These are phyloP conservation scores for Pseudocercospora musae DNA, from an alignment of 2,329 filamentous ascomycete genomes.

Conservation along the genomic window DNA sequence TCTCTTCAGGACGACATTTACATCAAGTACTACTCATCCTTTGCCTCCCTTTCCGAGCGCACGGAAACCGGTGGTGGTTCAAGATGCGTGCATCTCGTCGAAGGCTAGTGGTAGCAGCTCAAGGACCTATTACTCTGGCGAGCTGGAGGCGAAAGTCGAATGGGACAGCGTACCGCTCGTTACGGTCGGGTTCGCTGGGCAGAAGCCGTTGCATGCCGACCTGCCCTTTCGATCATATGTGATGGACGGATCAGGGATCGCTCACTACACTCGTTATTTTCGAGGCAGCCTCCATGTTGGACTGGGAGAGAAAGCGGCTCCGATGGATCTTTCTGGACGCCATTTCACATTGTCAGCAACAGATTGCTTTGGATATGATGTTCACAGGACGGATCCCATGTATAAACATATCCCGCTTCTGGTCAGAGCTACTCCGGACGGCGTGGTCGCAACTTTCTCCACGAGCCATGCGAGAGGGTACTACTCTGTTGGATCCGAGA, in stretches of 20 bases:
- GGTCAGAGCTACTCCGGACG: conserved; percentile 63
- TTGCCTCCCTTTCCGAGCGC: conserved; percentile 64
- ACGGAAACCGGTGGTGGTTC: conserved; percentile 38
- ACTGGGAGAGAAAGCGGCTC: conserved; percentile 68
- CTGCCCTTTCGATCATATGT: conserved; percentile 64
- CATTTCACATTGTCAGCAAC: conserved; percentile 65
- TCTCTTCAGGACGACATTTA: conserved; percentile 66
- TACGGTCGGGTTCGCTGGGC: conserved; percentile 51
- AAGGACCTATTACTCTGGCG: not conserved
- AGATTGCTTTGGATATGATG: conserved; percentile 71
- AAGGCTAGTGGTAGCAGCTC: not conserved
- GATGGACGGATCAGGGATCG: conserved; percentile 58
- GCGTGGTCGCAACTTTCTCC: conserved; percentile 66
- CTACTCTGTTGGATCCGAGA: conserved; percentile 67
- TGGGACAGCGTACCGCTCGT: conserved; percentile 60
- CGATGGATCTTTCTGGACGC: conserved; percentile 67
- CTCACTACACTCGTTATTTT: conserved; percentile 64
- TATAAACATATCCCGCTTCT: conserved; percentile 74
- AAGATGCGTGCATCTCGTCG: not conserved
- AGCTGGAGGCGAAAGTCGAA: conserved; percentile 54
- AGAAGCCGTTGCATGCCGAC: conserved; percentile 58
- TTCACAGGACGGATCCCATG: conserved; percentile 66
- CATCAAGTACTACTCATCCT: conserved; percentile 57
- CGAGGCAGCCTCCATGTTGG: conserved; percentile 64
- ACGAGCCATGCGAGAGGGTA: conserved; percentile 62